These are phyloP conservation scores for Elaeis guineensis DNA, from an alignment of 176 grass and related monocot species.

Conservation along the genomic window DNA sequence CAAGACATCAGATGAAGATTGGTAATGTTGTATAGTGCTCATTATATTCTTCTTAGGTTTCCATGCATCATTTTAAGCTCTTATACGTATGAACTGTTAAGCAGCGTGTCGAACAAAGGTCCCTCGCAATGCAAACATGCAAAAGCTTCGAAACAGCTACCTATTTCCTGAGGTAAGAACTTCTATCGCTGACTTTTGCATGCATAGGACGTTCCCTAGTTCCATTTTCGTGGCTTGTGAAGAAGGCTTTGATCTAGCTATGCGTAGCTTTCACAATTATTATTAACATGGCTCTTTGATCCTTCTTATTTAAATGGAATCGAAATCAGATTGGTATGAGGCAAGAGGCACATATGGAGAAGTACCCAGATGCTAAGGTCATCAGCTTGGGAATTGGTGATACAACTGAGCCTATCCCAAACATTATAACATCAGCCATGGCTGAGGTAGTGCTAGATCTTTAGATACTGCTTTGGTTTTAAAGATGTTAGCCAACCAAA, in stretches of 20 bases:
- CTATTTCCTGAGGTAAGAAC: slow-evolving; percentile 72
- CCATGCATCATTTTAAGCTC: slow-evolving; percentile 1
- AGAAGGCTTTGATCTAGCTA: no score
- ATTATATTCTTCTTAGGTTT: slow-evolving; percentile 6
- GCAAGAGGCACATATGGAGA: slow-evolving; percentile 49
- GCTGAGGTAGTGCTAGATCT: slow-evolving; percentile 41
- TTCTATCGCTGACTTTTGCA: not conserved
- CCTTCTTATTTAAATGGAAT: not conserved
- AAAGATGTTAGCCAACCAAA: no score
- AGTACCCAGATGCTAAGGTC: slow-evolving; percentile 75
- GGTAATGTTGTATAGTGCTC: slow-evolving; percentile 6
- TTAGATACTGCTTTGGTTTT: no score
- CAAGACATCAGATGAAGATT: slow-evolving; percentile 25
- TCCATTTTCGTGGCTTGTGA: not conserved
- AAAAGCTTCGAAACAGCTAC: slow-evolving; percentile 78
- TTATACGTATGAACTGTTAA: slow-evolving; percentile 11
- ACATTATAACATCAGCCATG: slow-evolving; percentile 70
- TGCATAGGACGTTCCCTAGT: not conserved
- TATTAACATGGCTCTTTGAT: no score
- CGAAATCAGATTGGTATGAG: slow-evolving; percentile 57
- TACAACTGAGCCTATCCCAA: slow-evolving; percentile 86
- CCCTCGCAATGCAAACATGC: slow-evolving; percentile 77
- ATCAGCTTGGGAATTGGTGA: slow-evolving; percentile 92
- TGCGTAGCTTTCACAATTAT: no score
- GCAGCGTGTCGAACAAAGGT: slow-evolving; percentile 49